Base-by-base conservation (phyloP, 495 filamentous ascomycete genomes). In the Terfezia claveryi region DNA sequence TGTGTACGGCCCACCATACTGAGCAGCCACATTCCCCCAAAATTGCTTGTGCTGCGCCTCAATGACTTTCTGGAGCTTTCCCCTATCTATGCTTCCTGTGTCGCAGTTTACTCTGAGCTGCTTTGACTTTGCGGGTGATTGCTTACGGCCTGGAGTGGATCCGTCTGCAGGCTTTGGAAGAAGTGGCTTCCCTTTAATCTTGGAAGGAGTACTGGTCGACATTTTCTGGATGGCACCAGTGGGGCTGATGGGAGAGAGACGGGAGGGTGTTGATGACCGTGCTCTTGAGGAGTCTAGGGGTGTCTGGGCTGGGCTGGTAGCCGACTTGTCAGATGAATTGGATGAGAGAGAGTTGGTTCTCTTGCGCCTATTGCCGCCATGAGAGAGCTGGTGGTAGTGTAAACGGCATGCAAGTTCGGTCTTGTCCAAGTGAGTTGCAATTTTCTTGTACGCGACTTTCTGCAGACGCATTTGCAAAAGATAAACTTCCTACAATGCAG, bases 381-480 rank as follows among this genome's bases (percentile, higher is more conserved):
- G 85, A 60, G 80, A 85, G 46, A 87, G 74, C 59, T 88, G 83
- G 59, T 88, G 83, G 63, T 83, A 88, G 64, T 88, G 83, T 44
- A 88, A 76, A 53, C 83, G 83, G 68, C 83, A 88, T 53, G 83
- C 83, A 56, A 88, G 70, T 71, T 88, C 83, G 5, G 83, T 88
- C 72, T 88, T 88, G 68, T 86, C 85, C 57, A 88, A 69, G 60
- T 86, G 79, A 55, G 78, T 76, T 55, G 83, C 83, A 63, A 88
- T 88, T 61, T 87, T 83, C 74, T 88, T 88, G 69, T 88, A 88
- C 1, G 83, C 83, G 78, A 87, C 83, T 70, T 87, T 87, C 59
- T 87, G 81, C 65, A 82, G 75, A 44, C 83, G 80, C 57, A 83
- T 87, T 64, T 85, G 81, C 58, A 88, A 76, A 38, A 88, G 78